A percentile compares a stretch with the other conserved stretches of the same genome.
Conservation (phyloP, 805 yeast species). For the Candida insectorum region DNA sequence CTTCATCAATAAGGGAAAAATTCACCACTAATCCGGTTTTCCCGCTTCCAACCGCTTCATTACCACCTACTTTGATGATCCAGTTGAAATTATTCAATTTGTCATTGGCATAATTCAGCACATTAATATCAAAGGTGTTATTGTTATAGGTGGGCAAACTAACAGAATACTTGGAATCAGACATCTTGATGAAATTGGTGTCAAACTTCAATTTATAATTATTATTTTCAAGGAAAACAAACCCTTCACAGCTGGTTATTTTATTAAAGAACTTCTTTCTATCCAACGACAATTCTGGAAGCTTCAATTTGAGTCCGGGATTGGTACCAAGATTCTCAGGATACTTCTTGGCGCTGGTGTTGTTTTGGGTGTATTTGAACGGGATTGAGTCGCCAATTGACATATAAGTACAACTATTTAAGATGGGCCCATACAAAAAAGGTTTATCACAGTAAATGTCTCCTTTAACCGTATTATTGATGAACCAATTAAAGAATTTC, state of each 20-base stretch:
- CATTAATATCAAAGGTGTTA: slow-evolving; percentile 45
- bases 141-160: slow-evolving; percentile 45
- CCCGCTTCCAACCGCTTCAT: slow-evolving; percentile 30
- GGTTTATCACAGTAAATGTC: slow-evolving; percentile 62
- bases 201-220: slow-evolving; percentile 51
- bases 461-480: slow-evolving; percentile 64
- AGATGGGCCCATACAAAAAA: slow-evolving; percentile 57
- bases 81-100: slow-evolving; percentile 45
- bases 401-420: slow-evolving; percentile 54
- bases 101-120: slow-evolving; percentile 41
- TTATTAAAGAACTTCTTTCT: slow-evolving; percentile 47
- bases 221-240: slow-evolving; percentile 34
- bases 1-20: slow-evolving; percentile 36
- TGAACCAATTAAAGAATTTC: slow-evolving; percentile 51
- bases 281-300: slow-evolving; percentile 23
- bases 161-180: slow-evolving; percentile 48
- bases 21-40: slow-evolving; percentile 33
- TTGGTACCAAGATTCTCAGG: slow-evolving; percentile 25
- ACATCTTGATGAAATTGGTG: slow-evolving; percentile 50
- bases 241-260: slow-evolving; percentile 32
- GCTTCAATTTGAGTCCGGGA: slow-evolving; percentile 17
- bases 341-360: slow-evolving; percentile 10
- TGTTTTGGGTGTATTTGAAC: slow-evolving; percentile 7
- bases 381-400: slow-evolving; percentile 19
- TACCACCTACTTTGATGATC: slow-evolving; percentile 38